These are phyloP conservation scores for Schwanniomyces vanrijiae DNA, from an alignment of 805 yeast genomes.

Conservation along the genomic window DNA sequence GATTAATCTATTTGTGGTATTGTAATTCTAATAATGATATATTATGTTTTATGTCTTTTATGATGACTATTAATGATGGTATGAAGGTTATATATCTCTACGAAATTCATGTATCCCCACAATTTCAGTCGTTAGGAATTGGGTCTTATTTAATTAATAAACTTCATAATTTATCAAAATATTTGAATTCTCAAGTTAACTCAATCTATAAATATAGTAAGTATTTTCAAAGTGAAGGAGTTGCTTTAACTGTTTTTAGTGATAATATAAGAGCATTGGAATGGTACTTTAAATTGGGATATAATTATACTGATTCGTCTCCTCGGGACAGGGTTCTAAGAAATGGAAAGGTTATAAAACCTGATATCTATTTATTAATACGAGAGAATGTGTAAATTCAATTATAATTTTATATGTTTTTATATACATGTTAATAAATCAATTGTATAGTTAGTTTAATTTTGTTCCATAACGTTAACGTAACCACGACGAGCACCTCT, in stretches of 20 bases:
- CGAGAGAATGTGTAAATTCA: not conserved
- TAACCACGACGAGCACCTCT: constrained; percentile 34
- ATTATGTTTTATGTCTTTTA: constrained; percentile 48
- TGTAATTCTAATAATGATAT: constrained; percentile 12
- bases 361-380: constrained; percentile 40
- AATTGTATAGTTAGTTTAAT: constrained; percentile 1
- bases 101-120: constrained; percentile 50
- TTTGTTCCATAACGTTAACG: constrained; percentile 28
- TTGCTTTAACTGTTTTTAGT: constrained; percentile 51
- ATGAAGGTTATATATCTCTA: constrained; percentile 49
- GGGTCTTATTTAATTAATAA: constrained; percentile 41
- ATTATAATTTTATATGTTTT: not conserved
- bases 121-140: constrained; percentile 29
- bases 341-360: constrained; percentile 38
- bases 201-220: not conserved
- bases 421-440: constrained; percentile 1
- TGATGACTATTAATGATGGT: constrained; percentile 41
- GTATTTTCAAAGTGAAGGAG: constrained; percentile 21
- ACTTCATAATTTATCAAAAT: constrained; percentile 32
- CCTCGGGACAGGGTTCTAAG: constrained; percentile 45
- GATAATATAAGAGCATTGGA: constrained; percentile 40
- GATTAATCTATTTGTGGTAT: constrained; percentile 45
- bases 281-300: constrained; percentile 47
- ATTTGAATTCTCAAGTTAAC: constrained; percentile 6
- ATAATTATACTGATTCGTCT: constrained; percentile 36